phyloP scores from a whole-genome alignment of 371 early-diverging fungal species.

The Mucor ambiguus region DNA sequence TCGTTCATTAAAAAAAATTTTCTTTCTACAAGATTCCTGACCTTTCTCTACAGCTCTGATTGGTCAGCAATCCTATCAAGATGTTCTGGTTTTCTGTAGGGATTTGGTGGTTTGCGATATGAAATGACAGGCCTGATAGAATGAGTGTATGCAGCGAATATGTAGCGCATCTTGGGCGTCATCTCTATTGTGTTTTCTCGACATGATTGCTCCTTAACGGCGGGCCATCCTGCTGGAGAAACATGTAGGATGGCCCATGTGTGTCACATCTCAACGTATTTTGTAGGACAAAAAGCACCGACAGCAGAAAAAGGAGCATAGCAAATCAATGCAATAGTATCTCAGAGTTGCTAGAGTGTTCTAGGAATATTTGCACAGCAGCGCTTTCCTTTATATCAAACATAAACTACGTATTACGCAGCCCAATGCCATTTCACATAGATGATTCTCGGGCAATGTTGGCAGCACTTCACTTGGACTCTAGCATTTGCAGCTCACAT shows the following conservation, averaged over 20 bases:
- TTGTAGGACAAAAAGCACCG: not conserved
- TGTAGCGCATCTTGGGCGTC: no score
- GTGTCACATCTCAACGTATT: not conserved
- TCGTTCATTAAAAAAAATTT: conserved; percentile 2
- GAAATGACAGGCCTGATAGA: not conserved
- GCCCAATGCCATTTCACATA: no score
- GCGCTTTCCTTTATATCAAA: not conserved
- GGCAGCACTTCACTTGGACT: no score
- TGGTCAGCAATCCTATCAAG: not conserved
- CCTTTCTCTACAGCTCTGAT: not conserved
- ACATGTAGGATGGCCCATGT: not conserved
- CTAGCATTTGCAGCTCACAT: no score
- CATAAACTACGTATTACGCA: no score
- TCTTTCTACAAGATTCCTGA: conserved; percentile 6
- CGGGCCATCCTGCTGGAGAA: not conserved
- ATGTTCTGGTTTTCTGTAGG: not conserved
- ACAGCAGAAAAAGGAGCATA: not conserved
- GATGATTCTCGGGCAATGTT: no score
- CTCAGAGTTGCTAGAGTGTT: not conserved
- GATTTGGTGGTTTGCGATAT: not conserved
- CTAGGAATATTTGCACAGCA: not conserved
- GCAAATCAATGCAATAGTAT: not conserved
- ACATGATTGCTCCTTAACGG: not conserved
- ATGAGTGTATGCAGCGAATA: not conserved
- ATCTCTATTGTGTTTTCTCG: no score